Evolutionary conservation across 2,329 filamentous ascomycete genomes (phyloP).

Genomic region (Cryphonectria naterciae): DNA sequence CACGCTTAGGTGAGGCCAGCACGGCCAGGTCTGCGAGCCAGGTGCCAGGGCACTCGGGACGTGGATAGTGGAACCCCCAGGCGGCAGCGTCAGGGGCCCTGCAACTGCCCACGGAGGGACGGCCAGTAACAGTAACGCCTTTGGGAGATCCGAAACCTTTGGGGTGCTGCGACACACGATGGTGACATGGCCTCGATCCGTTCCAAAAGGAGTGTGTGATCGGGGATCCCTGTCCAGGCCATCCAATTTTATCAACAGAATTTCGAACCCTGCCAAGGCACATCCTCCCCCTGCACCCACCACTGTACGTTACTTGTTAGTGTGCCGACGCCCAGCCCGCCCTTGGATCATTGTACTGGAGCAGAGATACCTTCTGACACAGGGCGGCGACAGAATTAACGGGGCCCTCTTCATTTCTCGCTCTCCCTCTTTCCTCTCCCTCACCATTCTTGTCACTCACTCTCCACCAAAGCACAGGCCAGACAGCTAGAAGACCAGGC

Average conservation of each 20-base stretch:
- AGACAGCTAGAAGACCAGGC: background rate
- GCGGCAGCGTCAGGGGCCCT: constrained; percentile 8
- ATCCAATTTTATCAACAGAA: constrained; percentile 16
- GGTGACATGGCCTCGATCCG: constrained; percentile 13
- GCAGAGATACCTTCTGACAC: background rate
- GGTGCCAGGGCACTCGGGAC: background rate
- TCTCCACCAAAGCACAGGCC: constrained; percentile 6
- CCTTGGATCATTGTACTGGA: background rate
- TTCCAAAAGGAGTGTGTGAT: constrained; percentile 19
- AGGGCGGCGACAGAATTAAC: constrained; percentile 13
- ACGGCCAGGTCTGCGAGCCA: background rate
- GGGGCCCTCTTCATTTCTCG: background rate
- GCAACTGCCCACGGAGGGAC: background rate
- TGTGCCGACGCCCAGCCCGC: background rate
- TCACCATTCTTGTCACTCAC: background rate
- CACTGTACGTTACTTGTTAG: background rate
- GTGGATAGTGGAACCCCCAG: background rate
- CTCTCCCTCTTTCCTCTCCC: background rate
- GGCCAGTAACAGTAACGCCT: constrained; percentile 4
- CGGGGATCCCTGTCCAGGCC: constrained; percentile 14
- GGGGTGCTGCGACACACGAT: constrained; percentile 13
- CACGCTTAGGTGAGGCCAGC: background rate
- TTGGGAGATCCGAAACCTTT: constrained; percentile 15
- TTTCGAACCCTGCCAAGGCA: background rate
- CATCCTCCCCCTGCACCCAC: background rate